A percentile compares a stretch with the other conserved stretches of the same genome.
Evolutionary conservation across 768 basidiomycete genomes (phyloP).

Genomic region (Leucosporidium scottii): DNA sequence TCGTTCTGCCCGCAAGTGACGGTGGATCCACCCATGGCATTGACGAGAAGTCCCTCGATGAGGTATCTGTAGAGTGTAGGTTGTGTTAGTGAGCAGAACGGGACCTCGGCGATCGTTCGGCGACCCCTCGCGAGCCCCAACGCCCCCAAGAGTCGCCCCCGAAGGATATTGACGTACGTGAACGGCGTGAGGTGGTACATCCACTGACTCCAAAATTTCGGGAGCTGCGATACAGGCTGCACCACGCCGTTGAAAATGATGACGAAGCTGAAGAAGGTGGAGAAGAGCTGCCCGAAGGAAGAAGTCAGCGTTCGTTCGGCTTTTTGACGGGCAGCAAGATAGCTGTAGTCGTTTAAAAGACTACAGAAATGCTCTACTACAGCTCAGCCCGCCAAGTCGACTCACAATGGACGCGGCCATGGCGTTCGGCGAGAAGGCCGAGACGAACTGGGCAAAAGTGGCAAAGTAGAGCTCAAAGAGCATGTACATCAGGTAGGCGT

Average conservation of each 20-base stretch:
- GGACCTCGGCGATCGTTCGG: slow-evolving; percentile 12
- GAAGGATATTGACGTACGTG: neutral
- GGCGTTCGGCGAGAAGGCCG: slow-evolving; percentile 56
- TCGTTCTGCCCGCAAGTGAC: slow-evolving; percentile 22
- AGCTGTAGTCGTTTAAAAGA: neutral
- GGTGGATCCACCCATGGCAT: slow-evolving; percentile 20
- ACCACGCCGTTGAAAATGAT: slow-evolving; percentile 56
- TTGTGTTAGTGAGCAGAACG: slow-evolving; percentile 1
- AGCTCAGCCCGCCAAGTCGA: slow-evolving; percentile 48
- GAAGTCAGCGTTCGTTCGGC: no score
- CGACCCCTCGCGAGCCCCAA: neutral
- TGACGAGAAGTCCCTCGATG: slow-evolving; percentile 47
- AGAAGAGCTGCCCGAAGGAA: slow-evolving; percentile 20
- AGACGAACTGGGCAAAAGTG: slow-evolving; percentile 56
- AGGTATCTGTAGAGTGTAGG: slow-evolving; percentile 51
- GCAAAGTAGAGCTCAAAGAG: slow-evolving; percentile 59
- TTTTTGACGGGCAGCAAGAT: neutral
- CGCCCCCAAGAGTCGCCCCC: no score
- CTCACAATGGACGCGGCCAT: slow-evolving; percentile 54
- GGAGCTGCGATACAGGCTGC: slow-evolving; percentile 57
- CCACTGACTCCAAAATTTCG: slow-evolving; percentile 54
- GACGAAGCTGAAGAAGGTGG: slow-evolving; percentile 30
- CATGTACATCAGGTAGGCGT: slow-evolving; percentile 54
- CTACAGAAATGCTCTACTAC: neutral
- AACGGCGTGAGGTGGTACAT: slow-evolving; percentile 46